Evolutionary conservation across 352 stramenopile genomes (phyloP).

Genomic region (Blastocystis sp.): DNA sequence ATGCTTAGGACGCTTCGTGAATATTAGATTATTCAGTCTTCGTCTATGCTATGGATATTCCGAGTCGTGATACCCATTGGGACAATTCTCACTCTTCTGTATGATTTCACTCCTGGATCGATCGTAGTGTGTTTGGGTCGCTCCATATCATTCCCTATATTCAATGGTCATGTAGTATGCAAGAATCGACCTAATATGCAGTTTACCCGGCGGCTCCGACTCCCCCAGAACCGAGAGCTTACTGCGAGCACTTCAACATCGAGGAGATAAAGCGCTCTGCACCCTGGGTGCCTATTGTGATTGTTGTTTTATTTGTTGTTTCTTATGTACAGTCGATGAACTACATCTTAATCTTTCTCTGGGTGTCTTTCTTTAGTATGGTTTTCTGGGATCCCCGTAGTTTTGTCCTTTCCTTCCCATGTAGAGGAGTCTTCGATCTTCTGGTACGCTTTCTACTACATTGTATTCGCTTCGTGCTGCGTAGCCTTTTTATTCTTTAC

Average conservation of each 20-base stretch:
- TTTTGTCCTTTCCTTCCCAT: not conserved
- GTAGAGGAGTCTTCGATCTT: not conserved
- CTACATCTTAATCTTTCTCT: slow-evolving; percentile 32
- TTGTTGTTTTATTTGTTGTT: not conserved
- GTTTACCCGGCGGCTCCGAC: not conserved
- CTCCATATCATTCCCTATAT: not conserved
- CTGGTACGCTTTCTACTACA: not conserved
- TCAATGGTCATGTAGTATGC: not conserved
- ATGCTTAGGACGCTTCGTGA: not conserved
- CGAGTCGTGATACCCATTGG: not conserved
- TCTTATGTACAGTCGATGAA: not conserved
- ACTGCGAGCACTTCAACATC: slow-evolving; percentile 36
- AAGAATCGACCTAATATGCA: not conserved
- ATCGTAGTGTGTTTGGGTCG: not conserved
- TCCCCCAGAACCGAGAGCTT: not conserved
- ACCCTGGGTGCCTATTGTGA: slow-evolving; percentile 20
- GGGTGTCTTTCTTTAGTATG: slow-evolving; percentile 54
- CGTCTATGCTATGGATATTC: not conserved
- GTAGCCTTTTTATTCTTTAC: slow-evolving; percentile 4
- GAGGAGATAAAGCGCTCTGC: slow-evolving; percentile 41
- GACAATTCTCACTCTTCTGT: not conserved
- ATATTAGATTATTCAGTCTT: not conserved
- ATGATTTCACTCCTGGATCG: not conserved
- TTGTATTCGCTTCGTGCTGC: not conserved
- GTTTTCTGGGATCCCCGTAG: slow-evolving; percentile 21